These are phyloP conservation scores for Parachlorella kessleri DNA, from an alignment of 139 green algal species.

Conservation along the genomic window DNA sequence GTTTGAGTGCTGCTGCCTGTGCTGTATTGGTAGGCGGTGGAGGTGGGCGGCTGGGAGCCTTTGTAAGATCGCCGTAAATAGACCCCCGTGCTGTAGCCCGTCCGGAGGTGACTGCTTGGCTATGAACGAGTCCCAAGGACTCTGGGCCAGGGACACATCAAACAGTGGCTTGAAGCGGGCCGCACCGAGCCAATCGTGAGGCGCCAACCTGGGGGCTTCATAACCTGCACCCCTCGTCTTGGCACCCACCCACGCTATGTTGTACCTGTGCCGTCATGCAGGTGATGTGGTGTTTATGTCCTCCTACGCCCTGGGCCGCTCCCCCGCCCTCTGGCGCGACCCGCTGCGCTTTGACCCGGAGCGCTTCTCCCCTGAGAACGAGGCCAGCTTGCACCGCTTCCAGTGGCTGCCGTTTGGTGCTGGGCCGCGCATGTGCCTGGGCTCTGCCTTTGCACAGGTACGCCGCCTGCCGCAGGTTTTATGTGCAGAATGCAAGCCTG, in stretches of 20 bases:
- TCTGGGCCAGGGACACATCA: too few relatives aligned
- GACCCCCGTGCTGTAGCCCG: too few relatives aligned
- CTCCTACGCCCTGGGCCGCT: conserved; percentile 66
- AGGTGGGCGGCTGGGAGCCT: too few relatives aligned
- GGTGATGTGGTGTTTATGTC: conserved; percentile 83
- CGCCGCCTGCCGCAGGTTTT: too few relatives aligned
- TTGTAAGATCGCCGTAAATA: too few relatives aligned
- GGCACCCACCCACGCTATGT: not conserved
- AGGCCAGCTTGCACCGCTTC: conserved; percentile 52
- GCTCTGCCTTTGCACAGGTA: conserved; percentile 52
- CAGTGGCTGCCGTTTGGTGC: conserved; percentile 66
- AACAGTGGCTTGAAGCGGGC: too few relatives aligned
- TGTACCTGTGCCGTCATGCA: not conserved
- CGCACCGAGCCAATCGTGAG: too few relatives aligned
- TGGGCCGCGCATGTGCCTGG: conserved; percentile 65
- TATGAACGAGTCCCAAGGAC: too few relatives aligned
- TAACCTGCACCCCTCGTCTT: not conserved
- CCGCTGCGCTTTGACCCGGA: conserved; percentile 52
- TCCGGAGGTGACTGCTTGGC: too few relatives aligned
- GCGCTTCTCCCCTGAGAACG: conserved; percentile 28
- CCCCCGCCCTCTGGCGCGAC: conserved; percentile 52
- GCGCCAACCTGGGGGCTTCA: not conserved
- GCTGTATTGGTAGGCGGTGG: too few relatives aligned
- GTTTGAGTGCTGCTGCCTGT: too few relatives aligned
- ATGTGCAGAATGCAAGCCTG: too few relatives aligned